phyloP scores from a whole-genome alignment of 2,329 filamentous ascomycete species.

The Ophiostoma australiae region DNA sequence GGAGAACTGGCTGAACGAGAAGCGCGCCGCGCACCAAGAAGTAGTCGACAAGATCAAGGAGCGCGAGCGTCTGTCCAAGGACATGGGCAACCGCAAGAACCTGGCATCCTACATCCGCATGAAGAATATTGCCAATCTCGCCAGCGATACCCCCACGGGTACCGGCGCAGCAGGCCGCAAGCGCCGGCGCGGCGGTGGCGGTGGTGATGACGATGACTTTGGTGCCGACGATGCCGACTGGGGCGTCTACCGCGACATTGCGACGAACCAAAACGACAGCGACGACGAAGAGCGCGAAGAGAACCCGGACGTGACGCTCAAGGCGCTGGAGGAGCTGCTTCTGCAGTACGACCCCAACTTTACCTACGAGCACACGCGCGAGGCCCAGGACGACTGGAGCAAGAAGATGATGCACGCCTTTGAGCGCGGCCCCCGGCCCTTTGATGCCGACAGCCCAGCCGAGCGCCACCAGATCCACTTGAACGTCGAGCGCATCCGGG shows the following conservation, averaged over 20 bases:
- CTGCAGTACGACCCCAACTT: conserved; percentile 83
- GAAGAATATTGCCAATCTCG: conserved; percentile 95
- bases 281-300: conserved; percentile 92
- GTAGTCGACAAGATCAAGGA: conserved; percentile 84
- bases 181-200: conserved; percentile 59
- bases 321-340: conserved; percentile 75
- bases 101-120: conserved; percentile 94
- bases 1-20: conserved; percentile 80
- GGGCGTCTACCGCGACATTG: conserved; percentile 90
- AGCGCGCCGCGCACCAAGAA: conserved; percentile 65
- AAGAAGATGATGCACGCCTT: conserved; percentile 89
- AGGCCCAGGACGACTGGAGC: conserved; percentile 92
- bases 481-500: conserved; percentile 92
- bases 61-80: conserved; percentile 84
- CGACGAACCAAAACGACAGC: conserved; percentile 63
- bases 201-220: conserved; percentile 91
- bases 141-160: conserved; percentile 70
- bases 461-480: conserved; percentile 86
- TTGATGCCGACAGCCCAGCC: conserved; percentile 71
- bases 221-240: conserved; percentile 97
- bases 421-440: conserved; percentile 78
- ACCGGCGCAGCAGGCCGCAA: conserved; percentile 33
- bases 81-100: conserved; percentile 93
- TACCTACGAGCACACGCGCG: conserved; percentile 84
- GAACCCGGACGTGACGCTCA: conserved; percentile 69